Base-by-base conservation (phyloP, 2,329 filamentous ascomycete species). In the Fusarium nisikadoi region DNA sequence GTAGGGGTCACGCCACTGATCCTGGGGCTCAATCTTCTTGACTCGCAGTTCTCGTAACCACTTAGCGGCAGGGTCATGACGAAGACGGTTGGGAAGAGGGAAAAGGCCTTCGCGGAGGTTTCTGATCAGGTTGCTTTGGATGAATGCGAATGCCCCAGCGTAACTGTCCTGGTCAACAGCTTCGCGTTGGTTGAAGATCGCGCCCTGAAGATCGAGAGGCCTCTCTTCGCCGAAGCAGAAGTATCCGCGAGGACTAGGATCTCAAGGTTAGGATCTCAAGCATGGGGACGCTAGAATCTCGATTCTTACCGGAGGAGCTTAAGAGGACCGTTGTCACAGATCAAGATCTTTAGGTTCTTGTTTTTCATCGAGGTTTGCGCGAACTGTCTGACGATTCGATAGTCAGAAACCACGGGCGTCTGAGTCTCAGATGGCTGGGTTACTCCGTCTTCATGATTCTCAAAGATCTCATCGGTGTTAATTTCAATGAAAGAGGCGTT, bases 1-100 rank as follows among this genome's bases (percentile, higher is more conserved):
- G 25, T 77, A 77, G 2, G 76, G 76, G 41, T 77, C 76, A 6
- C 65, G 64, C 46, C 65, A 70, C 10, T 64, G 68, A 13, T 78
- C 67, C 11, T 49, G 20, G 2, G 76, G 75, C 36, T 75, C 64
- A 3, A 76, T 53, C 14, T 56, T 63, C 31, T 75, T 77, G 9
- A 77, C 19, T 33, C 69, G 64, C 50, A 74, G 54, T 39, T 64
- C 50, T 3, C 62, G 67, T 4, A 73, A 42, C 13, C 60, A 50
- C 16, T 67, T 68, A 2, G 70, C 74, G 3, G 75, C 74, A 5
- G 62, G 45, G 14, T 77, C 77, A 5, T 54, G 50, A 2, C 72
- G 27, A 13, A 67, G 69, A 12, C 68, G 69, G 4, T 64, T 63
- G 6, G 75, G 75, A 38, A 72, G 29, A 3, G 69, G 61, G 25